These are phyloP conservation scores for Xylaria scruposa DNA, from an alignment of 495 filamentous ascomycete species.

Conservation along the genomic window DNA sequence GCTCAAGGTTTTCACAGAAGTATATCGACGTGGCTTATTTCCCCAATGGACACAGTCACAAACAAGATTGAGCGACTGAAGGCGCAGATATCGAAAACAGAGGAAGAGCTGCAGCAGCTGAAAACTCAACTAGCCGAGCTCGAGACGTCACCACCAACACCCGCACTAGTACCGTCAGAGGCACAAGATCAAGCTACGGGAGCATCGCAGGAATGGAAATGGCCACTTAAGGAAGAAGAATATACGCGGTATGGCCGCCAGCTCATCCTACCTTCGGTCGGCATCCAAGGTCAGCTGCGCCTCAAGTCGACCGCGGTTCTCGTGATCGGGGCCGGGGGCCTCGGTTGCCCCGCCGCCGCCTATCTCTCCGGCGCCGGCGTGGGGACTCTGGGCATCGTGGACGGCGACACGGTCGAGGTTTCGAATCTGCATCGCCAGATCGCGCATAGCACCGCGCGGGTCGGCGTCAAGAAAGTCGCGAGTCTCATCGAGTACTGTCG, in stretches of 20 bases:
- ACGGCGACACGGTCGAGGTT: conserved; percentile 84
- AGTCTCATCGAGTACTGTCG: conserved; percentile 73
- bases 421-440: conserved; percentile 97
- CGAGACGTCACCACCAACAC: conserved; percentile 31
- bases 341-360: conserved; percentile 89
- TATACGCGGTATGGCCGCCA: conserved; percentile 90
- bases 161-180: background rate
- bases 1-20: background rate
- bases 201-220: conserved; percentile 45
- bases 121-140: conserved; percentile 44
- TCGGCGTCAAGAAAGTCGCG: conserved; percentile 83
- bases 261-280: conserved; percentile 87
- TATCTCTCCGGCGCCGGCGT: conserved; percentile 91
- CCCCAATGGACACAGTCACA: conserved; percentile 28
- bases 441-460: conserved; percentile 69
- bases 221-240: conserved; percentile 70
- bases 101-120: conserved; percentile 43
- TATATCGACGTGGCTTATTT: background rate
- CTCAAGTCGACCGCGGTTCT: conserved; percentile 75
- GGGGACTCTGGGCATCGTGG: conserved; percentile 81
- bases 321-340: conserved; percentile 88
- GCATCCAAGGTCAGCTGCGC: conserved; percentile 79
- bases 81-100: conserved; percentile 41
- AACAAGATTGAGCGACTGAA: conserved; percentile 38
- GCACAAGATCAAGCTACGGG: conserved; percentile 16